Conservation (phyloP, 2,329 filamentous ascomycete genomes). For the Grosmannia huntii region DNA sequence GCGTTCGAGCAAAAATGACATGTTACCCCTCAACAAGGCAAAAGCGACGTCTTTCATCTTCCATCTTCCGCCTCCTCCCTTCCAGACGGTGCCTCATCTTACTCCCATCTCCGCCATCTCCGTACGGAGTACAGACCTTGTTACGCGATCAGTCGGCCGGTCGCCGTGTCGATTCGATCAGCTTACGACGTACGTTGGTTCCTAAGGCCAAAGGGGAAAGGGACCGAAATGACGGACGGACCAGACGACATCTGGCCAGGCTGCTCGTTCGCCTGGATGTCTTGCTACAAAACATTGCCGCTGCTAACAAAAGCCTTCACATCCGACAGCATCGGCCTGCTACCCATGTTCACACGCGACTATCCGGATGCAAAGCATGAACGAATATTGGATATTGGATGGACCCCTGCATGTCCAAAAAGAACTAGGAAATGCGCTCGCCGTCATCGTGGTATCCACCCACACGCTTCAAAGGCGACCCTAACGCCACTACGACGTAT, state of each 20-base stretch:
- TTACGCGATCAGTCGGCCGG: neutral
- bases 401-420: neutral
- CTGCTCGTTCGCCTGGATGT: neutral
- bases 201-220: neutral
- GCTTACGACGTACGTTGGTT: neutral
- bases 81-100: neutral
- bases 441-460: neutral
- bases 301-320: neutral
- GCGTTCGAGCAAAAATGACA: no score
- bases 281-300: neutral
- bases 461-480: neutral
- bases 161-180: neutral
- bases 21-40: no score
- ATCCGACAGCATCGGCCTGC: neutral
- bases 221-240: neutral
- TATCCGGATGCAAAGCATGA: neutral
- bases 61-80: neutral
- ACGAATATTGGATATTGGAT: neutral
- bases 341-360: neutral
- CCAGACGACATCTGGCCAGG: neutral
- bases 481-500: neutral
- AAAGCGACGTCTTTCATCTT: no score
- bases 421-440: neutral
- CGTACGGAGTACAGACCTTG: neutral
- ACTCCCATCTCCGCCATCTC: neutral